These are phyloP conservation scores for Cercophora newfieldiana DNA, from an alignment of 495 filamentous ascomycete genomes.

Conservation along the genomic window DNA sequence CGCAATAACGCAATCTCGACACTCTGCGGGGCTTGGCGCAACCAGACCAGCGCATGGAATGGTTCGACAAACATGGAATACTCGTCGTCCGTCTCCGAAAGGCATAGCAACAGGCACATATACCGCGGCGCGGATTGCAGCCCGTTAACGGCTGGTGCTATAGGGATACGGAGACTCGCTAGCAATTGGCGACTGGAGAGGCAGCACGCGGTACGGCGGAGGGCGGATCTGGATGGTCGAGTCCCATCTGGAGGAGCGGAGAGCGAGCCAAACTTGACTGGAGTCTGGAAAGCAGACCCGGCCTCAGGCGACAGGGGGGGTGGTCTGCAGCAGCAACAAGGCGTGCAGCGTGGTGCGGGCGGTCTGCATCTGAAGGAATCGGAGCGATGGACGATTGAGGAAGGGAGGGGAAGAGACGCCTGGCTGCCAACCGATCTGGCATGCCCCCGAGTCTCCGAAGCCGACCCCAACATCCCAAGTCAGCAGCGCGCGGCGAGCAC, in stretches of 20 bases:
- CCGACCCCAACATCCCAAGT: slow-evolving; percentile 26
- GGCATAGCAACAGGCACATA: slow-evolving; percentile 37
- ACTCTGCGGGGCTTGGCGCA: slow-evolving; percentile 14
- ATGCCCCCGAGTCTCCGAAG: slow-evolving; percentile 24
- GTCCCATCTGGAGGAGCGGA: slow-evolving; percentile 18
- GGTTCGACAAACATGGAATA: slow-evolving; percentile 28
- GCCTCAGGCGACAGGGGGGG: slow-evolving; percentile 31
- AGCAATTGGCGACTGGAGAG: too few species aligned
- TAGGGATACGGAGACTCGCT: too few species aligned
- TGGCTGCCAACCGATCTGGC: slow-evolving; percentile 27
- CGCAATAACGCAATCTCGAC: slow-evolving; percentile 25
- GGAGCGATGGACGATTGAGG: background rate
- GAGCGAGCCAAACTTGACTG: slow-evolving; percentile 13
- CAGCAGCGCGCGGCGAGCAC: slow-evolving; percentile 17
- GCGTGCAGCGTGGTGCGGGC: slow-evolving; percentile 9
- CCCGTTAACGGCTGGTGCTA: slow-evolving; percentile 14
- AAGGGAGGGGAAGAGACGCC: slow-evolving; percentile 7
- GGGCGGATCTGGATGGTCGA: slow-evolving; percentile 26
- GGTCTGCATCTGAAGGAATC: slow-evolving; percentile 7
- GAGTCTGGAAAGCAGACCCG: slow-evolving; percentile 16
- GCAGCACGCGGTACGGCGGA: slow-evolving; percentile 11
- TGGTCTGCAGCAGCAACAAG: slow-evolving; percentile 13
- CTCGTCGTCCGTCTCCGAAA: slow-evolving; percentile 23
- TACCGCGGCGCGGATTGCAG: slow-evolving; percentile 26
- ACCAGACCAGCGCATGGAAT: slow-evolving; percentile 21